Evolutionary conservation across 164 flowering plant genomes (phyloP).

Genomic region (Stephania cephalantha): DNA sequence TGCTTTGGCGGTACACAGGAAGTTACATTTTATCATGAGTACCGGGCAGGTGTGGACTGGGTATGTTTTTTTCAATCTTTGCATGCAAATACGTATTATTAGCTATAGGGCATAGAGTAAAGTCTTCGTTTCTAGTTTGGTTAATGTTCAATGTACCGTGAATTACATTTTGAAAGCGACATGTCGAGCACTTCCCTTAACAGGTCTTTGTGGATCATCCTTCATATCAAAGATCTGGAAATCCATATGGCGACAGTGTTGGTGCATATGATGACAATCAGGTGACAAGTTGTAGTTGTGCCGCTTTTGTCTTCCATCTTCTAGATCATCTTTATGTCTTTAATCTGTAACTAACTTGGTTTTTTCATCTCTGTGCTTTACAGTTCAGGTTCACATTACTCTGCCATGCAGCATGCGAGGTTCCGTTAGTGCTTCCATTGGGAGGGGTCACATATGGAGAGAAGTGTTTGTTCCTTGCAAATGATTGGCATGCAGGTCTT

Average conservation of each 20-base stretch:
- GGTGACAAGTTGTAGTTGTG: constrained; percentile 34
- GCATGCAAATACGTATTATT: background rate
- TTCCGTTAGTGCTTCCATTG: constrained; percentile 85
- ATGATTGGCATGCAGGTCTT: constrained; percentile 97
- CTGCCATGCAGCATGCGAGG: constrained; percentile 97
- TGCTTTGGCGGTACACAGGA: constrained; percentile 81
- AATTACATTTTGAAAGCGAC: too few relatives aligned
- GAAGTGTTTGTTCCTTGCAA: constrained; percentile 81
- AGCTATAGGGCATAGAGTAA: background rate
- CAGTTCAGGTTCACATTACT: constrained; percentile 93
- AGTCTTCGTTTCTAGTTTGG: background rate
- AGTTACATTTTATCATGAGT: constrained; percentile 79
- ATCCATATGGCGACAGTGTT: constrained; percentile 75
- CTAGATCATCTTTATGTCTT: background rate
- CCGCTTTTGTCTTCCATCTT: constrained; percentile 3
- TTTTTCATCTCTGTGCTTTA: constrained; percentile 17
- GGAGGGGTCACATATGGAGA: constrained; percentile 92
- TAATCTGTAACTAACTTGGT: constrained; percentile 3
- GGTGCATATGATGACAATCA: constrained; percentile 98
- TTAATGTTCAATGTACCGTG: background rate
- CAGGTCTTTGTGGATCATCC: constrained; percentile 95
- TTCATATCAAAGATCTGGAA: constrained; percentile 86
- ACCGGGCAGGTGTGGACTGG: constrained; percentile 92
- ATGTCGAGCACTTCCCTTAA: constrained; percentile 6
- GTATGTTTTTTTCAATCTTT: constrained; percentile 26